A percentile compares a stretch with the other conserved stretches of the same genome.
These are phyloP conservation scores for Dorcoceras hygrometricum DNA, from an alignment of 257 asterid species.

Conservation along the genomic window DNA sequence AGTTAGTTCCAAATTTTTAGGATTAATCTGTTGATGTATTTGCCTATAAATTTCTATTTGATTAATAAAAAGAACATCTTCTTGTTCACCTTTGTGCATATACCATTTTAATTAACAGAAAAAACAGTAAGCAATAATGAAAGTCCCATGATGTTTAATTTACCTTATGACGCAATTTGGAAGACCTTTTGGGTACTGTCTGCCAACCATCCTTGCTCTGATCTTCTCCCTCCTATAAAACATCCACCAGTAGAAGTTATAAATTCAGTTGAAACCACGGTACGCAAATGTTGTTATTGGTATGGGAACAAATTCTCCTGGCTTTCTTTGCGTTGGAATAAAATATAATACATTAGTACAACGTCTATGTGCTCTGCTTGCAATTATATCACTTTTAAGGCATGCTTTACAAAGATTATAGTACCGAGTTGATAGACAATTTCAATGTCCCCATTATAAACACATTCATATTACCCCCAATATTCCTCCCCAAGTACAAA, in stretches of 20 bases:
- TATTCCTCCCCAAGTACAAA: background rate
- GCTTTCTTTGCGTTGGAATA: background rate
- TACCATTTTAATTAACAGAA: no score
- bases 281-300: constrained; percentile 18
- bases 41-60: no score
- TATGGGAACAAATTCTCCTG: constrained; percentile 25
- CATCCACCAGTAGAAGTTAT: constrained; percentile 22
- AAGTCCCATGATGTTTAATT: background rate
- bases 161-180: constrained; percentile 61
- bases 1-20: no score
- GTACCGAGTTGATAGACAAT: background rate
- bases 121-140: background rate
- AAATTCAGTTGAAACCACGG: constrained; percentile 2
- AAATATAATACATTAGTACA: background rate
- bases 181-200: constrained; percentile 61
- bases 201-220: constrained; percentile 68
- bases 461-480: background rate
- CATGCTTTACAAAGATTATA: no score
- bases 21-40: no score
- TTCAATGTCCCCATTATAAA: no score
- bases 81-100: no score
- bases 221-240: constrained; percentile 41
- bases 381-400: background rate
- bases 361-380: background rate
- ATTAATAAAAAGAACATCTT: no score